These are phyloP conservation scores for Saturnispora zaruensis DNA, from an alignment of 805 yeast species.

Conservation along the genomic window DNA sequence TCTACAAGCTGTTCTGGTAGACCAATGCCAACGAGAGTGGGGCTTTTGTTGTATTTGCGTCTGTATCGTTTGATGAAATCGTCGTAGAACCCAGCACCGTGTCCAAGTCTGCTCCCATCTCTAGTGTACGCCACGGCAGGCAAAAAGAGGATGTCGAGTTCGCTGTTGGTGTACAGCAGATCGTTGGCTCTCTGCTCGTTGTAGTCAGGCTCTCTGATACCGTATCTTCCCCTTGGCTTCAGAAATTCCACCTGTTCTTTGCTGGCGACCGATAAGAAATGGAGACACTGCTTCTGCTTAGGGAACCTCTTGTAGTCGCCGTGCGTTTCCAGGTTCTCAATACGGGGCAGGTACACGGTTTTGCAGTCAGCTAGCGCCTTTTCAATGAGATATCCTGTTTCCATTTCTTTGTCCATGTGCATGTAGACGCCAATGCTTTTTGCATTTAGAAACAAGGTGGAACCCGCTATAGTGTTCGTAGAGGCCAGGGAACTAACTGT, in stretches of 20 bases:
- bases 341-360: constrained; percentile 49
- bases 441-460: constrained; percentile 35
- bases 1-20: constrained; percentile 51
- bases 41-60: constrained; percentile 28
- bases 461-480: constrained; percentile 1
- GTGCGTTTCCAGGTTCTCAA: constrained; percentile 25
- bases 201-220: constrained; percentile 56
- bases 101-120: constrained; percentile 56
- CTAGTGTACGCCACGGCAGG: constrained; percentile 81
- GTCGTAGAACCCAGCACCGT: constrained; percentile 92
- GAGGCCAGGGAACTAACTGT: constrained; percentile 1
- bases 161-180: constrained; percentile 11
- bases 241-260: constrained; percentile 37
- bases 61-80: constrained; percentile 50
- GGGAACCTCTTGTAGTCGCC: constrained; percentile 19
- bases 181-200: constrained; percentile 15
- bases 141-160: constrained; percentile 61
- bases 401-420: constrained; percentile 66
- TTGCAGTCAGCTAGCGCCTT: constrained; percentile 42
- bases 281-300: constrained; percentile 37
- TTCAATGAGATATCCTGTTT: constrained; percentile 47
- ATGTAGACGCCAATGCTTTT: constrained; percentile 55
- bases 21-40: constrained; percentile 54
- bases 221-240: constrained; percentile 59
- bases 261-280: constrained; percentile 45